Base-by-base conservation (phyloP, 495 filamentous ascomycete species). In the Pyrenopolyporus hunteri region DNA sequence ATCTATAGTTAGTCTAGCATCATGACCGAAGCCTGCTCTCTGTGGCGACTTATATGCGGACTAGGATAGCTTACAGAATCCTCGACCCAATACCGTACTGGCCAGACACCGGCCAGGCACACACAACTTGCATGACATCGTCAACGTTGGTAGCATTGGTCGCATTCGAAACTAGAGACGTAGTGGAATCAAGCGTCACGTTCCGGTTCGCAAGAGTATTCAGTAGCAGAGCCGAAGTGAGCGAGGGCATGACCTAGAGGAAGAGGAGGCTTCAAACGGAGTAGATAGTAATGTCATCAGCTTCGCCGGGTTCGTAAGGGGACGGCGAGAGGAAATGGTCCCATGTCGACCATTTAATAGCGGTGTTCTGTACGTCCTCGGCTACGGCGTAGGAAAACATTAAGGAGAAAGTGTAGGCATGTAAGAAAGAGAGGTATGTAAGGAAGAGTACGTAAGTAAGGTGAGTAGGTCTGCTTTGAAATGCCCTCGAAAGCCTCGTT, bases 91-190 rank as follows among this genome's bases (percentile, higher is more conserved):
- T 73, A 0, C 83, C 83, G 67, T 87, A 87, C 63, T 86, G 82
- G 3, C 83, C 84, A 3, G 80, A 83, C 0, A 87, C 78, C 0
- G 84, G 83, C 78, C 78, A 87, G 11, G 82, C 82, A 56, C 84
- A 87, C 1, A 87, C 64, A 37, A 85, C 84, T 55, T 81, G 70
- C 9, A 81, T 46, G 17, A 65, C 64, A 52, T 71, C 40, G 36
- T 32, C 42, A 33, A 57, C 51, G 19, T 44, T 45, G 17, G 74
- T 74, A 19, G 43, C 44, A 56, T 75, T 68, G 4, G 37, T 42
- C 4, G 37, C 19, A 42, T 42, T 42, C 4, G 65, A 54, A 39
- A 33, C 17, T 17, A 60, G 17, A 36, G 31, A 11, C 13, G 37
- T 35, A 42, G 58, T 67, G 25, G 54, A 35, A 32, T 58, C 44